Percentiles rank a stretch among this genome's conserved stretches.
Conservation (phyloP, 345 rosid genomes). For the Stellera chamaejasme region DNA sequence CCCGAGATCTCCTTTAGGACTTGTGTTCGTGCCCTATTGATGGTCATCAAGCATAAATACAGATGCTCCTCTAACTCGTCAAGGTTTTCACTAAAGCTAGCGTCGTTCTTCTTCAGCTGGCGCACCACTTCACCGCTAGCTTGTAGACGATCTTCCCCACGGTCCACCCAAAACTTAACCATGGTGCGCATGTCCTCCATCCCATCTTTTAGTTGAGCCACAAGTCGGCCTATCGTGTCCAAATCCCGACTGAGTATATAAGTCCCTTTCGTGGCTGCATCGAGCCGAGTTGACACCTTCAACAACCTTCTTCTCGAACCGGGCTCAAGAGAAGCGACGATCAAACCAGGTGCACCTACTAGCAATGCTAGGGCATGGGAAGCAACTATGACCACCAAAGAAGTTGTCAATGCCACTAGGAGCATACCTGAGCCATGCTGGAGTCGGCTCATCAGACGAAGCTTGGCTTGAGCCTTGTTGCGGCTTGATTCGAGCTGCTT, state of each 20-base stretch:
- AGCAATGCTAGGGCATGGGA: slow-evolving; percentile 64
- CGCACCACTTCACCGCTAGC: slow-evolving; percentile 41
- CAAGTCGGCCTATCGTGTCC: slow-evolving; percentile 63
- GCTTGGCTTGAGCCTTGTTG: slow-evolving; percentile 34
- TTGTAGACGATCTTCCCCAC: slow-evolving; percentile 37
- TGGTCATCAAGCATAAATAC: slow-evolving; percentile 75
- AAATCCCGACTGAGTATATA: slow-evolving; percentile 60
- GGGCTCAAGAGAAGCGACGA: slow-evolving; percentile 27
- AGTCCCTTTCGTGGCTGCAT: slow-evolving; percentile 72
- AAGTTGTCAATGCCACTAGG: slow-evolving; percentile 52
- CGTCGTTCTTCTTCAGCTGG: slow-evolving; percentile 37
- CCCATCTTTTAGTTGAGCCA: slow-evolving; percentile 54
- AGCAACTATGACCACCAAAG: slow-evolving; percentile 45
- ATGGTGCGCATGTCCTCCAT: slow-evolving; percentile 40
- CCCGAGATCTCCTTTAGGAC: slow-evolving; percentile 40
- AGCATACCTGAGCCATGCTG: slow-evolving; percentile 51
- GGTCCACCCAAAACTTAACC: slow-evolving; percentile 47
- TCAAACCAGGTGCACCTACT: slow-evolving; percentile 50
- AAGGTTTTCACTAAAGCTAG: slow-evolving; percentile 41
- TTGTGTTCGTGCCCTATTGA: slow-evolving; percentile 64
- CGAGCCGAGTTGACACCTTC: slow-evolving; percentile 38
- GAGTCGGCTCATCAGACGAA: slow-evolving; percentile 24
- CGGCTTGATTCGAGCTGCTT: slow-evolving; percentile 52
- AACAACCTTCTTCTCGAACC: slow-evolving; percentile 29
- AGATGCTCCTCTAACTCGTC: slow-evolving; percentile 83